These are phyloP conservation scores for Pelargonium myrrhifolium DNA, from an alignment of 441 rosid species.

Conservation along the genomic window DNA sequence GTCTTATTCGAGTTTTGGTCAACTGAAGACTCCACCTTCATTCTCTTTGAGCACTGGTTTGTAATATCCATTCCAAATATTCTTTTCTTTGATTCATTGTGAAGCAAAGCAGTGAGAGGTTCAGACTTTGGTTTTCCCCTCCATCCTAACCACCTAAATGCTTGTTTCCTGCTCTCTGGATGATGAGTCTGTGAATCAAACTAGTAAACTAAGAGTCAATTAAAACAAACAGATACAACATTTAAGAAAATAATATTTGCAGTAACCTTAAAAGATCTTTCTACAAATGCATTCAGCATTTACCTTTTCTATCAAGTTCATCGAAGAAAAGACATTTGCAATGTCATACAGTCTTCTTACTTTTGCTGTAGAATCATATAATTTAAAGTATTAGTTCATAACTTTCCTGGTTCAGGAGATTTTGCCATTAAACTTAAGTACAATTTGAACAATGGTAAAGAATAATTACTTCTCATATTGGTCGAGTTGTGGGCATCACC, in stretches of 20 bases:
- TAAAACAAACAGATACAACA: neutral
- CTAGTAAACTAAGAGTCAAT: slow-evolving; percentile 12
- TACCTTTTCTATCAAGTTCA: slow-evolving; percentile 82
- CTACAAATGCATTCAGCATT: neutral
- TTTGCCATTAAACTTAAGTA: neutral
- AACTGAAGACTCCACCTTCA: slow-evolving; percentile 24
- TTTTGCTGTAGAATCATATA: slow-evolving; percentile 52
- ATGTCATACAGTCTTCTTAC: slow-evolving; percentile 79
- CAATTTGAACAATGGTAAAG: neutral
- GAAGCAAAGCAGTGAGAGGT: slow-evolving; percentile 21
- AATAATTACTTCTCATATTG: slow-evolving; percentile 58
- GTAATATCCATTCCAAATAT: slow-evolving; percentile 55
- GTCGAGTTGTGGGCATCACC: slow-evolving; percentile 46
- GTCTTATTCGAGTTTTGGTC: slow-evolving; percentile 26
- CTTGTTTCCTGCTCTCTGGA: slow-evolving; percentile 64
- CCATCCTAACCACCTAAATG: slow-evolving; percentile 81
- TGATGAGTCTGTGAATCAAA: slow-evolving; percentile 51
- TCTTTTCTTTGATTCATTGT: slow-evolving; percentile 47
- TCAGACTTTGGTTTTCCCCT: slow-evolving; percentile 27
- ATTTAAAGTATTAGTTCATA: neutral
- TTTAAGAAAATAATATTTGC: neutral
- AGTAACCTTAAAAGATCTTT: neutral
- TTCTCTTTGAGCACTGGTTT: slow-evolving; percentile 42
- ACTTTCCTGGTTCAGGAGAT: neutral
- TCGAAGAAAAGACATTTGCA: slow-evolving; percentile 75